These are phyloP conservation scores for Naematelia encephala DNA, from an alignment of 768 basidiomycete genomes.

Conservation along the genomic window DNA sequence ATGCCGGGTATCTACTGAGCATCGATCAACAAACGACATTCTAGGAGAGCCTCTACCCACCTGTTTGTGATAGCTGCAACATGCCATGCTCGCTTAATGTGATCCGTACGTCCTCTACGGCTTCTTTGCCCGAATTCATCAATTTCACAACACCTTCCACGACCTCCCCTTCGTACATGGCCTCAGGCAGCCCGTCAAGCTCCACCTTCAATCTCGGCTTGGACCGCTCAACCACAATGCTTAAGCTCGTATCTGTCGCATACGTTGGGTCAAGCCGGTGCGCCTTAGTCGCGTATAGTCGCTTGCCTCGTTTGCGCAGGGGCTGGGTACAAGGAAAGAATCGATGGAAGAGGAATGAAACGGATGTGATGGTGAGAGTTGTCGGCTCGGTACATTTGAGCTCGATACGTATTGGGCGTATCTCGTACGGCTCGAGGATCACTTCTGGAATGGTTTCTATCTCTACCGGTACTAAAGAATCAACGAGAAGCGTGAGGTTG, in stretches of 20 bases:
- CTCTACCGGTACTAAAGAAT: conserved; percentile 56
- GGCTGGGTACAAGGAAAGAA: conserved; percentile 67
- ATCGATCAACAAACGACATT: background rate
- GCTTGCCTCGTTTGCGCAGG: conserved; percentile 66
- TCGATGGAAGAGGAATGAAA: conserved; percentile 63
- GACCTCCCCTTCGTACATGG: conserved; percentile 68
- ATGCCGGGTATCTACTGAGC: conserved; percentile 54
- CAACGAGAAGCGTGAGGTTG: conserved; percentile 32
- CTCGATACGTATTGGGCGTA: conserved; percentile 64
- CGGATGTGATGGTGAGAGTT: conserved; percentile 60
- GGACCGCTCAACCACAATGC: conserved; percentile 63
- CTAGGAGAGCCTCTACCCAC: background rate
- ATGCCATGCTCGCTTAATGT: conserved; percentile 54
- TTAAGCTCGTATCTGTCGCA: conserved; percentile 63
- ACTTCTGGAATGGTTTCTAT: conserved; percentile 59
- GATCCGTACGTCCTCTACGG: conserved; percentile 70
- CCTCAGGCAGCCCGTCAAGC: conserved; percentile 48
- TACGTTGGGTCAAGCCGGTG: conserved; percentile 70
- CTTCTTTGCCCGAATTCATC: conserved; percentile 63
- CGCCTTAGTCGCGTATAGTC: conserved; percentile 69
- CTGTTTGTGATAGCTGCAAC: background rate
- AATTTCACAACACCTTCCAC: conserved; percentile 60
- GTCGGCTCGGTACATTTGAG: conserved; percentile 59
- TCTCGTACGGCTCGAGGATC: conserved; percentile 62
- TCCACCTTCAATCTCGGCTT: conserved; percentile 60